Evolutionary conservation across 306 rosid species (phyloP), one percentile per base, ranked within the genome.

Genomic region (Prunus campanulata): DNA sequence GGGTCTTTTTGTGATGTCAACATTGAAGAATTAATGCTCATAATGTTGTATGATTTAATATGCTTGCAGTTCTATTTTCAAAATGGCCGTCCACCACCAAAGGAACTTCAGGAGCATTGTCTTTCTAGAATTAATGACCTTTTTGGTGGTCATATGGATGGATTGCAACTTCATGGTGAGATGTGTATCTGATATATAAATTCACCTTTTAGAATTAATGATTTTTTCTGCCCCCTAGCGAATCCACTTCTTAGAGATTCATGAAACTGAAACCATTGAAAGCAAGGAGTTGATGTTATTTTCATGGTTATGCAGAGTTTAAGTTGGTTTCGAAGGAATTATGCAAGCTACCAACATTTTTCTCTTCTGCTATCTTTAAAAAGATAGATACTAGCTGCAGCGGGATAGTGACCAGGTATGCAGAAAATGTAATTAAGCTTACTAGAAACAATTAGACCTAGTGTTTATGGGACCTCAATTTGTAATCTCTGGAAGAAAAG

Each of bases 311-410:
- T 74, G 75, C 83, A 80, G 83, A 74, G 70, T 91, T 94, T 81
- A 91, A 90, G 86, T 78, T 75, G n/a, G 75, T 90, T 75, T 87
- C 97, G 46, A 94, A 91, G 92, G 97, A 94, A 77, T 80, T 94
- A 60, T 94, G 98, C 92, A 94, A 86, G 89, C 91, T 94, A 52
- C 98, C 98, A 47, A 84, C 93, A 32, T 91, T 91, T 76, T 83
- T 89, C 79, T 90, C 96, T 19, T 50, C 90, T 2, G 78, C 87
- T 54, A 78, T 94, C 80, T 94, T 90, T 85, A 86, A 84, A 81
- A 94, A 94, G 93, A 91, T 94, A 25, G 97, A 94, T 72, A 56
- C 59, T 72, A 71, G 83, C 46, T 80, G 91, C 90, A 82, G 94
- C 48, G 97, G 95, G 68, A 48, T 86, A 48, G 91, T 94, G 83